Base-by-base conservation (phyloP, 2,329 filamentous ascomycete genomes). In the Diaporthe sp. region DNA sequence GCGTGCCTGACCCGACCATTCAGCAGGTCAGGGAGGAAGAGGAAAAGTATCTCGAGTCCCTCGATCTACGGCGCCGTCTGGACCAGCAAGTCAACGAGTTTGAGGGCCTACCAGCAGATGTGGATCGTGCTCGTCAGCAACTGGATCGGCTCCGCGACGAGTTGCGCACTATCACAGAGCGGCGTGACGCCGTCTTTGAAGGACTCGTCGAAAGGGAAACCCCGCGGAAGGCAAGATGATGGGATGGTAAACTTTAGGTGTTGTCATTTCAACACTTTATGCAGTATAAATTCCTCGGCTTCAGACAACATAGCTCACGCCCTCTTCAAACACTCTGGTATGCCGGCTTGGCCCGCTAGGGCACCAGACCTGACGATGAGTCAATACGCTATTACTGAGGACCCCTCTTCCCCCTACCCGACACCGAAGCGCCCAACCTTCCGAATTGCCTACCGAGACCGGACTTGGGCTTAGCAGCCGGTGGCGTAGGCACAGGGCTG, bases 181-280 rank as follows among this genome's bases (percentile, higher is more conserved):
- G 88, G 78, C 89, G 95, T 71, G 95, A 98, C 81, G 87, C 85
- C 40, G 86, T 95, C 72, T 97, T 97, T 81, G 95, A 96, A 80
- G 89, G 88, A 2, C 81, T 97, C 61, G 91, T 95, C 3, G 90
- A 92, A 78, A 86, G 87, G 54, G 89, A 91, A 80, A 91, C 89
- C 71, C 90, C 90, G 2, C 83, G 85, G 73, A 88, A 86, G 76
- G 78, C 81, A 71, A 79, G 79, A 68, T 83, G 80, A 64, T 47
- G 52, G 15, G 10, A 64, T 30, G 40, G 78, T 81, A 77, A 71
- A 42, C 50, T 42, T 15, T 12, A 13, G n/a, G 30, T 52, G 30
- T 25, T 28, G 6, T 52, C 45, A 68, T 17, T 17, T 30, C 55
- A 15, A 40, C 47, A 22, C n/a, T 54, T 30, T n/a, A 19, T 54